Conservation (phyloP, 1,139 yeast genomes). For the Yamadazyma pseudoaaseri region DNA sequence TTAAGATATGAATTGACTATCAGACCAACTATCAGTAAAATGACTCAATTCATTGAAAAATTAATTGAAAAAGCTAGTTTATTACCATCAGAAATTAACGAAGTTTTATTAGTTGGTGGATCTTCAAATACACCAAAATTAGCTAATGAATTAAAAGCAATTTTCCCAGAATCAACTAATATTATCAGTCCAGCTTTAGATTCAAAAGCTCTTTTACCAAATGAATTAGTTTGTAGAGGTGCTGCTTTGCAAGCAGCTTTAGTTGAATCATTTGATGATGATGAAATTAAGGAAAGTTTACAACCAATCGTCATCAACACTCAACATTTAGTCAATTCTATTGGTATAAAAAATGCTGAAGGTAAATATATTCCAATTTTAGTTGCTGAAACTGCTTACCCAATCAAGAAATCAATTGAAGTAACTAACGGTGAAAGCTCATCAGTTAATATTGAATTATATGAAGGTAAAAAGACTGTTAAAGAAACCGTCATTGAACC, state of each 20-base stretch:
- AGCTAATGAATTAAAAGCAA: constrained; percentile 65
- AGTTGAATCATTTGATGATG: constrained; percentile 79
- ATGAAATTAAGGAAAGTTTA: constrained; percentile 80
- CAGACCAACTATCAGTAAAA: constrained; percentile 71
- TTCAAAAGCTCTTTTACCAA: constrained; percentile 79
- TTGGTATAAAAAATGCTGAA: constrained; percentile 77
- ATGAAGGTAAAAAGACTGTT: constrained; percentile 80
- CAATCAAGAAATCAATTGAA: constrained; percentile 75
- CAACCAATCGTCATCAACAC: constrained; percentile 88
- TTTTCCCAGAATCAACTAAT: constrained; percentile 80
- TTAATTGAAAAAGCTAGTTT: constrained; percentile 80
- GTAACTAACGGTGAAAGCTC: constrained; percentile 62
- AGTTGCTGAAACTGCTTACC: constrained; percentile 86
- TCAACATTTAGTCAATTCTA: constrained; percentile 79
- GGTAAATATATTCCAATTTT: constrained; percentile 75
- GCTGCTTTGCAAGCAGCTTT: constrained; percentile 96
- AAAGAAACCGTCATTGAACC: constrained; percentile 77
- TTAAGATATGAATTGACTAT: constrained; percentile 89
- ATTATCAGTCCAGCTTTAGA: constrained; percentile 77
- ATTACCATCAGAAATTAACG: constrained; percentile 84
- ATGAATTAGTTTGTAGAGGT: constrained; percentile 90
- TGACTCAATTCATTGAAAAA: constrained; percentile 73
- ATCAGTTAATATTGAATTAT: constrained; percentile 67
- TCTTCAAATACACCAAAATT: constrained; percentile 90
- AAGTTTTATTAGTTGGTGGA: constrained; percentile 93